A percentile compares a stretch with the other conserved stretches of the same genome.
These are phyloP conservation scores for Aureobasidium musti DNA, from an alignment of 2,329 filamentous ascomycete species.

Conservation along the genomic window DNA sequence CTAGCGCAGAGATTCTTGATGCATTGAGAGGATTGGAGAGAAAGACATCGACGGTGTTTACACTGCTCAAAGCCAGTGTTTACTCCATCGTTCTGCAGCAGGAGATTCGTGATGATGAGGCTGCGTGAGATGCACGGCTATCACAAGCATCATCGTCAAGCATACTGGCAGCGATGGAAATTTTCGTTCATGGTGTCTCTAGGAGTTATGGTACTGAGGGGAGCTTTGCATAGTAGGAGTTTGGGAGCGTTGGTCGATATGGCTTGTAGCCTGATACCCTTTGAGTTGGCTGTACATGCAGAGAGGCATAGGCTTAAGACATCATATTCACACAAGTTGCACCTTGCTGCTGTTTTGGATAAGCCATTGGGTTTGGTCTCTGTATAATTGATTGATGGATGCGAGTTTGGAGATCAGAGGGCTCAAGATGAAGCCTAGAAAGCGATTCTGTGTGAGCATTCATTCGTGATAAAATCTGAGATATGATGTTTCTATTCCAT, in stretches of 20 bases:
- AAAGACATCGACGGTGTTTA: slow-evolving; percentile 94
- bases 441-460: background rate
- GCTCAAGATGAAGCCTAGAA: background rate
- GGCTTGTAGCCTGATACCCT: background rate
- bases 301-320: background rate
- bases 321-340: background rate
- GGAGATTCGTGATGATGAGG: slow-evolving; percentile 75
- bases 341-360: background rate
- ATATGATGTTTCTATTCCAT: background rate
- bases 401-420: too few relatives aligned
- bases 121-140: background rate
- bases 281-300: background rate
- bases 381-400: background rate
- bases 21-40: slow-evolving; percentile 84
- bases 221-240: slow-evolving; percentile 18
- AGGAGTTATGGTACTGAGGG: background rate
- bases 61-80: slow-evolving; percentile 93
- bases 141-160: background rate
- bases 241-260: background rate
- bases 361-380: background rate
- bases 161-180: background rate
- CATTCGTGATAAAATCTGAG: background rate
- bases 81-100: slow-evolving; percentile 99
- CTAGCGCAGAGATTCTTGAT: slow-evolving; percentile 74
- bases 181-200: background rate